phyloP scores from a whole-genome alignment of 2,329 filamentous ascomycete species.

The Mycosphaerelloides madeirae region DNA sequence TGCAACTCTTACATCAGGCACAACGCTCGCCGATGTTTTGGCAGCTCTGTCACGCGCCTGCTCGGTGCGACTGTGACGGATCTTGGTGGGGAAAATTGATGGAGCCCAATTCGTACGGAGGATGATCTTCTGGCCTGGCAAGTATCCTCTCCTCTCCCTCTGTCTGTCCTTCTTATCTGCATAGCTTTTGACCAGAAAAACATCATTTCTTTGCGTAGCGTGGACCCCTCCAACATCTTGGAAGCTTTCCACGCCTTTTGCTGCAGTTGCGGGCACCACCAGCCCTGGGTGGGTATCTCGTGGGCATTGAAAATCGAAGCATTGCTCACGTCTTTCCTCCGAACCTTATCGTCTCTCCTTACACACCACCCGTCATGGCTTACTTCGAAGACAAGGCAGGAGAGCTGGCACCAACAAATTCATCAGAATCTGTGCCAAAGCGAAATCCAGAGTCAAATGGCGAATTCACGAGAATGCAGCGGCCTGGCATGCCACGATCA shows the following conservation, averaged over 20 bases:
- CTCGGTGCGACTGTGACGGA: slow-evolving; percentile 14
- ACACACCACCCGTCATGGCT: too few relatives aligned
- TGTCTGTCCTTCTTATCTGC: neutral
- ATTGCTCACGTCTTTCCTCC: too few relatives aligned
- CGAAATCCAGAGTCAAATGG: neutral
- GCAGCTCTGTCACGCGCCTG: slow-evolving; percentile 17
- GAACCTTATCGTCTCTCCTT: too few relatives aligned
- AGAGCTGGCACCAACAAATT: too few relatives aligned
- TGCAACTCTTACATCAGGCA: slow-evolving; percentile 18
- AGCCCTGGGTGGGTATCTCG: too few relatives aligned
- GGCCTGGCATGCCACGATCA: neutral
- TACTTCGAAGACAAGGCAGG: too few relatives aligned
- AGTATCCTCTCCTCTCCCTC: neutral
- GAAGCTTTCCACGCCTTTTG: neutral
- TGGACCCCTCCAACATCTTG: too few relatives aligned
- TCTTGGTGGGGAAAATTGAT: slow-evolving; percentile 12
- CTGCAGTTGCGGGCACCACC: too few relatives aligned
- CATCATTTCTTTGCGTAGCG: too few relatives aligned
- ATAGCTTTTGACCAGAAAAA: neutral
- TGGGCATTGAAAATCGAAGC: too few relatives aligned
- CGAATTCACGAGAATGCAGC: neutral
- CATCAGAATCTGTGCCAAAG: neutral
- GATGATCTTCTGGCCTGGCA: neutral
- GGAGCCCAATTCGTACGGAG: slow-evolving; percentile 3
- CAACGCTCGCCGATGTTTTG: slow-evolving; percentile 14